A percentile compares a stretch with the other conserved stretches of the same genome.
Conservation (phyloP, 305 asterid species). For the Caryopteris hybrid region DNA sequence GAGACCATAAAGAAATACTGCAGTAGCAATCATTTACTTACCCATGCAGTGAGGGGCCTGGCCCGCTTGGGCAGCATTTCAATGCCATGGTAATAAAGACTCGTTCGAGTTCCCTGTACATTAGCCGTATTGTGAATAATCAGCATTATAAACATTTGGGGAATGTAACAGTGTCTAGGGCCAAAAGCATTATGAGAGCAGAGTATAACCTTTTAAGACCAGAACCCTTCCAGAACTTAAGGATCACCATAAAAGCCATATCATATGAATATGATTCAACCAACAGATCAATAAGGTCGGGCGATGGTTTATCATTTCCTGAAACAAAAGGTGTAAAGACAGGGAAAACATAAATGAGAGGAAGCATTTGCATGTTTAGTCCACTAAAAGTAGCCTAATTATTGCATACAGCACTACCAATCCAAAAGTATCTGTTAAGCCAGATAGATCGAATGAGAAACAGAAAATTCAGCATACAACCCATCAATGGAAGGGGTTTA, state of each 20-base stretch:
- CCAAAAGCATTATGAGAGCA: slow-evolving; percentile 19
- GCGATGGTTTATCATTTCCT: slow-evolving; percentile 63
- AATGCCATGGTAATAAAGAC: slow-evolving; percentile 70
- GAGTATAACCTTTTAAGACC: slow-evolving; percentile 63
- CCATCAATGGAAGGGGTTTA: not conserved
- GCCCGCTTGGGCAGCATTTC: slow-evolving; percentile 78
- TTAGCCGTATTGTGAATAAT: slow-evolving; percentile 12
- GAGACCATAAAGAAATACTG: not conserved
- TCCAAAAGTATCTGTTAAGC: slow-evolving; percentile 5
- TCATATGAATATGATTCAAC: slow-evolving; percentile 84
- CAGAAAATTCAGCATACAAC: not conserved
- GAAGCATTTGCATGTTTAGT: not conserved
- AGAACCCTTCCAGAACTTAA: slow-evolving; percentile 89
- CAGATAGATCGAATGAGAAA: not conserved
- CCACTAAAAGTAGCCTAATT: not conserved
- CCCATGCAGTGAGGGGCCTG: slow-evolving; percentile 41
- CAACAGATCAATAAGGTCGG: slow-evolving; percentile 76
- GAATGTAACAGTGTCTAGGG: slow-evolving; percentile 16
- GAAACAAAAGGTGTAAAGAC: slow-evolving; percentile 23
- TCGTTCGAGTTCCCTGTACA: slow-evolving; percentile 88
- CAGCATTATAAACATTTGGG: slow-evolving; percentile 15
- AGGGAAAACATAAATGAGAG: slow-evolving; percentile 12
- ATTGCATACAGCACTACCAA: not conserved
- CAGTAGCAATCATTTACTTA: slow-evolving; percentile 24
- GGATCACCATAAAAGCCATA: slow-evolving; percentile 84